Evolutionary conservation across 2,329 filamentous ascomycete species (phyloP).

Genomic region (Exserohilum rostratum): DNA sequence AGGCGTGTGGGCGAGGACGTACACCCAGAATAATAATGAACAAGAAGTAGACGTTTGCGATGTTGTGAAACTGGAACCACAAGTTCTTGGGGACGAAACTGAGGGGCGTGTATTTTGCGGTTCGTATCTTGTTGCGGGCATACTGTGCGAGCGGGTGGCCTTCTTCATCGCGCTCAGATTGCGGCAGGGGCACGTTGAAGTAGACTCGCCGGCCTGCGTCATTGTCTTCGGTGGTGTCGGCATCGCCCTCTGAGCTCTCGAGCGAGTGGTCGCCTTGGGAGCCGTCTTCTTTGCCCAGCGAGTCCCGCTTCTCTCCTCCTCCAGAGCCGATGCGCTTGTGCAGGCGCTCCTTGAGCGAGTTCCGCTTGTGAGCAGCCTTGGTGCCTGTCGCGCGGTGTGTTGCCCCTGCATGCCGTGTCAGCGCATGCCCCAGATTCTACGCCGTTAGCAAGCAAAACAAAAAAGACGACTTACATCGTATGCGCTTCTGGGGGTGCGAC

Average conservation of each 20-base stretch:
- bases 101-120: slow-evolving; percentile 94
- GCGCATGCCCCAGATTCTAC: not conserved
- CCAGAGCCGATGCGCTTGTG: slow-evolving; percentile 65
- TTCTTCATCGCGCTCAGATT: slow-evolving; percentile 77
- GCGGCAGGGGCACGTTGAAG: slow-evolving; percentile 84
- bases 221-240: slow-evolving; percentile 49
- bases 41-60: slow-evolving; percentile 98
- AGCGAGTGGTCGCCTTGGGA: slow-evolving; percentile 51
- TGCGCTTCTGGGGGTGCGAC: slow-evolving; percentile 72
- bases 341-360: slow-evolving; percentile 78
- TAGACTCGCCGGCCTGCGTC: slow-evolving; percentile 66
- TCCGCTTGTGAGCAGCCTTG: slow-evolving; percentile 77
- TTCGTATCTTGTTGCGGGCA: slow-evolving; percentile 94
- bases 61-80: slow-evolving; percentile 97
- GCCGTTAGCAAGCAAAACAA: not conserved
- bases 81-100: slow-evolving; percentile 97
- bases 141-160: slow-evolving; percentile 74
- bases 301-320: slow-evolving; percentile 67
- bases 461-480: slow-evolving; percentile 64
- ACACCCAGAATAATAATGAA: slow-evolving; percentile 94
- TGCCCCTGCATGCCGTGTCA: slow-evolving; percentile 63
- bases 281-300: slow-evolving; percentile 46
- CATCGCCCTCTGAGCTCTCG: slow-evolving; percentile 48
- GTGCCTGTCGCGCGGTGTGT: slow-evolving; percentile 84
- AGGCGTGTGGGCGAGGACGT: slow-evolving; percentile 54